phyloP scores from a whole-genome alignment of 2,329 filamentous ascomycete species.

The Botryotinia convoluta region DNA sequence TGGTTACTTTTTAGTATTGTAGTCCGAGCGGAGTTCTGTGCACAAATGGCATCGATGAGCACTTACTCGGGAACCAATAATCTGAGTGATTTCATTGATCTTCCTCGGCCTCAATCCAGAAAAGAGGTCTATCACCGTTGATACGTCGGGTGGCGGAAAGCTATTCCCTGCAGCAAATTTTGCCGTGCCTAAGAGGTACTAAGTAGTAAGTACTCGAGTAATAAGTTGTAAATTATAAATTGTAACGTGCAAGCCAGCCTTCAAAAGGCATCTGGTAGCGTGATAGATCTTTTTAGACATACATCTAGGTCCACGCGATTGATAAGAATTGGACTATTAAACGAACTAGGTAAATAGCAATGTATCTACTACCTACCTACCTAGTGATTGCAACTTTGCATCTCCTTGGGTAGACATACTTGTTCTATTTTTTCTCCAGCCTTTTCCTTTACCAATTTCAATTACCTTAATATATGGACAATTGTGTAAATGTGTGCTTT shows the following conservation, averaged over 20 bases:
- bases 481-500: background rate
- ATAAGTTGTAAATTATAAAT: background rate
- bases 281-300: background rate
- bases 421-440: background rate
- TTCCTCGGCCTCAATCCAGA: background rate
- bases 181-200: background rate
- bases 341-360: background rate
- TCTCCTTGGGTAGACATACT: background rate
- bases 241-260: background rate
- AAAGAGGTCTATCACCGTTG: background rate
- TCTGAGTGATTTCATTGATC: background rate
- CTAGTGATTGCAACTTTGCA: background rate
- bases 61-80: slow-evolving; percentile 14
- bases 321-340: background rate
- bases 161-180: background rate
- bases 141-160: background rate
- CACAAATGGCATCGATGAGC: slow-evolving; percentile 11
- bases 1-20: background rate
- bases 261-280: background rate
- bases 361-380: background rate
- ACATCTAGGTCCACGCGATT: background rate
- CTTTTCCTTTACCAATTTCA: background rate
- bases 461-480: background rate
- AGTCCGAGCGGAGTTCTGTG: slow-evolving; percentile 2
- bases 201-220: background rate